Evolutionary conservation across 2,329 filamentous ascomycete genomes (phyloP), one percentile per base, ranked within the genome.

Genomic region (Ascochyta fabae): DNA sequence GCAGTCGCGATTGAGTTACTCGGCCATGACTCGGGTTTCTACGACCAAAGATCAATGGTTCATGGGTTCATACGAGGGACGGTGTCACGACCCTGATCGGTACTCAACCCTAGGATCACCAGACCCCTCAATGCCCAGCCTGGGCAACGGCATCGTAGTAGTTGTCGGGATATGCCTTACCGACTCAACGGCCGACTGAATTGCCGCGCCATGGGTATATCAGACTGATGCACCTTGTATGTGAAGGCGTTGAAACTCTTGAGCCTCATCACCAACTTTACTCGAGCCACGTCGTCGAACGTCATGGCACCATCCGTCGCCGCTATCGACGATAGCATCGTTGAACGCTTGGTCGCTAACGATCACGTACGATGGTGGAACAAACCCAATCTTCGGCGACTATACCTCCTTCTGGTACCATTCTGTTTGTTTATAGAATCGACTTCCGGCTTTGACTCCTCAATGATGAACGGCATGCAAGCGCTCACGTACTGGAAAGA

Each of bases 401-500:
- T 87, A 34, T 87, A 88, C 64, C 67, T 87, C 6, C 72, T 84
- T 56, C 78, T 88, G 45, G 83, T 87, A 54, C 83, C 83, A 22
- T 83, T 83, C 39, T 86, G 83, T 68, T 83, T 87, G 75, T 85
- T 85, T 42, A 84, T 87, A 53, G 85, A 87, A 73, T 84, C 84
- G 65, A 86, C 84, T 0, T 84, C 83, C 4, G 84, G 84, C 0
- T 86, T 86, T 61, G 84, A 85, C 62, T 81, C 79, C 3, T 81
- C 78, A 26, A 79, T 82, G 68, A 80, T 79, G 55, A 68, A 69
- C 47, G 70, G 68, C n/a, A 67, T 69, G 60, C 69, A 73, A 57
- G 67, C 70, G 4, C 46, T 73, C 10, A 40, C 31, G 0, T 65
- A 63, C 54, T 83, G 80, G 80, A 73, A 79, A 64, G 66, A 68